Conservation (phyloP, 805 yeast species). For the Kuraishia molischiana region DNA sequence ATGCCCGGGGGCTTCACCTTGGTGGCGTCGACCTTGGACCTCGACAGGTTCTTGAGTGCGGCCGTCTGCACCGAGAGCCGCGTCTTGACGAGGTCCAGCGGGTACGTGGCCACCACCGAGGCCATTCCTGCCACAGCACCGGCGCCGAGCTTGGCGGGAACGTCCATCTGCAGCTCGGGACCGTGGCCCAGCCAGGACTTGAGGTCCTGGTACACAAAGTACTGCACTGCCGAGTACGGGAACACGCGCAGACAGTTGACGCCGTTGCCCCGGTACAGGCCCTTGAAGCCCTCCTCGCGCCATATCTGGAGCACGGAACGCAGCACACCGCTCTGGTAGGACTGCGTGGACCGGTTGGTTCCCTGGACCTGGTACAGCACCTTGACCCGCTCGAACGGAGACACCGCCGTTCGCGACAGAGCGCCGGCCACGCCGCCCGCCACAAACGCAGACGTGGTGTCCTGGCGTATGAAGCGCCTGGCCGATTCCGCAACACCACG, state of each 20-base stretch:
- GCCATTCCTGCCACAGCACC: constrained; percentile 79
- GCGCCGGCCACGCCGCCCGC: constrained; percentile 80
- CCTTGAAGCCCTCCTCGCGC: constrained; percentile 85
- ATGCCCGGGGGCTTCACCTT: constrained; percentile 60
- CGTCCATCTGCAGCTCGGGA: constrained; percentile 29
- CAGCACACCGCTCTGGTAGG: constrained; percentile 59
- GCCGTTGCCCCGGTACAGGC: constrained; percentile 85
- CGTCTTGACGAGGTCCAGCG: constrained; percentile 85
- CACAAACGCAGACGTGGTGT: constrained; percentile 51
- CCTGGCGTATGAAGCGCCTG: constrained; percentile 22
- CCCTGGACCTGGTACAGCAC: constrained; percentile 88
- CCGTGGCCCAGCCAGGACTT: constrained; percentile 26
- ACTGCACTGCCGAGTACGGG: constrained; percentile 94
- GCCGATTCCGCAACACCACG: background rate
- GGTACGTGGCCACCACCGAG: constrained; percentile 80
- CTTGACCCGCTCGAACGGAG: constrained; percentile 93
- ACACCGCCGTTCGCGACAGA: constrained; percentile 79
- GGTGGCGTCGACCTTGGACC: constrained; percentile 22
- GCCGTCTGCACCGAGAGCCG: constrained; percentile 88
- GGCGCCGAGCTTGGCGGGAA: constrained; percentile 52
- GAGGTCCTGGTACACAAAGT: constrained; percentile 65
- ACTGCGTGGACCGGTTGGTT: constrained; percentile 15
- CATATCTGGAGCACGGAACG: constrained; percentile 72
- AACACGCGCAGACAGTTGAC: constrained; percentile 82
- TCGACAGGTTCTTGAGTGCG: constrained; percentile 34